Conservation (phyloP, 257 asterid genomes). For the Ophiorrhiza pumila region DNA sequence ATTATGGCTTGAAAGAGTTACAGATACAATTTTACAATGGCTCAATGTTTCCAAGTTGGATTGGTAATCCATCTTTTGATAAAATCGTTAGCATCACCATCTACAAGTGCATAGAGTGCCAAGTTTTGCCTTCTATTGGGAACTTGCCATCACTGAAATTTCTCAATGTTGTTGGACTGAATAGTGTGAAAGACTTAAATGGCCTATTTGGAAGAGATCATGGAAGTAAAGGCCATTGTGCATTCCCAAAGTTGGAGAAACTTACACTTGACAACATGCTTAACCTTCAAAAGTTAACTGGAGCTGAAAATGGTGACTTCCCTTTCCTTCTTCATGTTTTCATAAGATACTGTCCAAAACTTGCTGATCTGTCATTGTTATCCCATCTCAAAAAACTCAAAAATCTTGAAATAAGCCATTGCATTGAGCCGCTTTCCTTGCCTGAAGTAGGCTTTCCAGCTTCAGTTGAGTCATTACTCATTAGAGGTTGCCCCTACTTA, state of each 20-base stretch:
- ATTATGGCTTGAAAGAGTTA: conserved; percentile 35
- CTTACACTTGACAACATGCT: conserved; percentile 36
- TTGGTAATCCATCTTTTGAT: conserved; percentile 35
- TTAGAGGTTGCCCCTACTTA: conserved; percentile 38
- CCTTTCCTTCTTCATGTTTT: conserved; percentile 27
- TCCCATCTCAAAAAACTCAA: conserved; percentile 26
- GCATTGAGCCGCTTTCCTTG: conserved; percentile 26
- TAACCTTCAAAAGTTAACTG: conserved; percentile 40
- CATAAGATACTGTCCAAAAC: conserved; percentile 40
- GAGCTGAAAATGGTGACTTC: conserved; percentile 37
- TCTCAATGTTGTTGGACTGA: conserved; percentile 30
- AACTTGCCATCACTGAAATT: conserved; percentile 36
- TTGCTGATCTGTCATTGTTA: conserved; percentile 28
- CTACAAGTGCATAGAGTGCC: conserved; percentile 40
- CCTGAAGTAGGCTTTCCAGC: conserved; percentile 36
- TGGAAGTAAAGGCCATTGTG: conserved; percentile 5
- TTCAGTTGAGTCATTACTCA: conserved; percentile 29
- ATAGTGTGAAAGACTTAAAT: conserved; percentile 26
- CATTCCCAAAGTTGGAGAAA: conserved; percentile 37
- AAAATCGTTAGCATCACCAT: conserved; percentile 33
- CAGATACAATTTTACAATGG: conserved; percentile 32
- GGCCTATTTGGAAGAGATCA: conserved; percentile 20
- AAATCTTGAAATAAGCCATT: conserved; percentile 32
- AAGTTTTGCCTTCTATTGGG: conserved; percentile 38
- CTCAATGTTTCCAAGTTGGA: conserved; percentile 42